Base-by-base conservation (phyloP, 129 eudicot genomes). In the Escallonia rubra region DNA sequence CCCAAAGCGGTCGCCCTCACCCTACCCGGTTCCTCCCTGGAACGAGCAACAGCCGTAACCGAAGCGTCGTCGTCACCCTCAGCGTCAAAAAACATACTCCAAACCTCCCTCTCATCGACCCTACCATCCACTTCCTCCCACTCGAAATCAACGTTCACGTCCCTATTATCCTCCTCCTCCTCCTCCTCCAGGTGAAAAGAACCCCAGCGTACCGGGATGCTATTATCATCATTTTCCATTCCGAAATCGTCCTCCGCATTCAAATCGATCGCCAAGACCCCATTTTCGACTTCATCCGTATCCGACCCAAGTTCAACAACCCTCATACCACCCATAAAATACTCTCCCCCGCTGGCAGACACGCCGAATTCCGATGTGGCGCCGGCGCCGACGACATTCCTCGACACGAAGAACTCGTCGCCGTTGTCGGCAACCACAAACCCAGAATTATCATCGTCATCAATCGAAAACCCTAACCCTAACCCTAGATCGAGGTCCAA, bases 71-170 rank as follows among this genome's bases (percentile, higher is more conserved):
- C 87, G 59, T 76, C 79, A 39, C 61, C 61, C 14, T 85, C 87
- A 57, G 68, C 74, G 38, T 77, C 87, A 23, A 83, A 79, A 53
- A 80, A 76, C 81, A 65, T 66, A n/a, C 83, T 71, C 63, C 73
- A 42, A 43, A 65, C 72, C 34, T 87, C 87, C 42, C 83, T 59
- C 54, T 79, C 90, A 38, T 84, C 82, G 15, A 64, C 66, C 70
- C 81, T 63, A 6, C 68, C 78, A 62, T 79, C 80, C 43, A 87
- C 86, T 79, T 84, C 95, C 65, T 84, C 90, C 95, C 95, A 87
- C 61, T 87, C 90, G 13, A 81, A 84, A 74, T 81, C 95, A 7
- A 67, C 81, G 76, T 76, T 79, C 0, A 9, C 65, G 13, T 76
- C 77, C 34, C 70, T 56, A 57, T 70, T 67, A 44, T 83, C 79